These are phyloP conservation scores for Arxiozyma telluris DNA, from an alignment of 1,139 yeast species.

Conservation along the genomic window DNA sequence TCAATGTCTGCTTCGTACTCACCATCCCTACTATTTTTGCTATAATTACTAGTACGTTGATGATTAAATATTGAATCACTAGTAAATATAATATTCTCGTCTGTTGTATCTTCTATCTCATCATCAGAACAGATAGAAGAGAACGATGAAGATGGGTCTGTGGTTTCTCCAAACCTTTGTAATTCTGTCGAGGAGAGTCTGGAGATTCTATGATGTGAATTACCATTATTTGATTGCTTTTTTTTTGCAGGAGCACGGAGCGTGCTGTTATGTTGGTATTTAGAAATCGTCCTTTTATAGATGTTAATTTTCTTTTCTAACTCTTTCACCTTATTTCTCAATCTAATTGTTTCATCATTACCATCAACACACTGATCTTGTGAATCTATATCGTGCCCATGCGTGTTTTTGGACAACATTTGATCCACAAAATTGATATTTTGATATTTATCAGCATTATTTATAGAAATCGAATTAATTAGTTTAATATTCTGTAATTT, in stretches of 20 bases:
- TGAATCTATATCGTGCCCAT: background rate
- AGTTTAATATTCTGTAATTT: constrained; percentile 29
- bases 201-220: constrained; percentile 12
- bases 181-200: constrained; percentile 20
- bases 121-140: constrained; percentile 7
- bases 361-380: background rate
- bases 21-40: background rate
- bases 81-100: background rate
- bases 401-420: background rate
- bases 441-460: constrained; percentile 13
- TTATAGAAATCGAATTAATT: constrained; percentile 23
- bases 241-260: background rate
- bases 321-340: constrained; percentile 25
- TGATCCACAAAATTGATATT: constrained; percentile 5
- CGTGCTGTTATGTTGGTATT: background rate
- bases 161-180: constrained; percentile 22
- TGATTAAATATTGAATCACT: background rate
- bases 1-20: constrained; percentile 11
- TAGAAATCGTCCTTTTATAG: constrained; percentile 15
- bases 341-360: constrained; percentile 2
- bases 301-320: constrained; percentile 25
- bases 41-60: background rate
- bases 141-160: constrained; percentile 11
- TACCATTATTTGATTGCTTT: background rate
- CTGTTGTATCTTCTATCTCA: constrained; percentile 3